Percentiles rank a stretch among this genome's conserved stretches.
Conservation (phyloP, 2,329 filamentous ascomycete species). For the Neofusicoccum parvum region DNA sequence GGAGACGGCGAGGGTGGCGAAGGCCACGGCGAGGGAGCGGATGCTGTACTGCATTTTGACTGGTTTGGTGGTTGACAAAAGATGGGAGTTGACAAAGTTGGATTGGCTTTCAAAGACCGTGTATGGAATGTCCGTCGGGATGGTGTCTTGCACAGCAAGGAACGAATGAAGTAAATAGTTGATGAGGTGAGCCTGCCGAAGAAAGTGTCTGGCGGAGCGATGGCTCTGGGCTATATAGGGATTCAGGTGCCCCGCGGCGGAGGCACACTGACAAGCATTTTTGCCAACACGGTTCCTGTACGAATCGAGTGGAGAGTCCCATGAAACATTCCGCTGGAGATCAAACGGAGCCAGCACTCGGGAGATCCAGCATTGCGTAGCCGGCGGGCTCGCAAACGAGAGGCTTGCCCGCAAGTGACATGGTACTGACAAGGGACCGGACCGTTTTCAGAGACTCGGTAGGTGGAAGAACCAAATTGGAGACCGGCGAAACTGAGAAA, state of each 20-base stretch:
- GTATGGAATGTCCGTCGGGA: constrained; percentile 4
- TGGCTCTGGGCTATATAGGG: neutral
- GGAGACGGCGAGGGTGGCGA: constrained; percentile 9
- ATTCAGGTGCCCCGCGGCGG: neutral
- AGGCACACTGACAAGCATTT: neutral
- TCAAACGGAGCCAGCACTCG: neutral
- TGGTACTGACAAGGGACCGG: neutral
- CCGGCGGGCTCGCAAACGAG: neutral
- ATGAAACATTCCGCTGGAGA: constrained; percentile 6
- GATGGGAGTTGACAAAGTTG: constrained; percentile 7
- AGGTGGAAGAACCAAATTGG: constrained; percentile 20
- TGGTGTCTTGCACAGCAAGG: constrained; percentile 20
- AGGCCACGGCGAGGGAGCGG: constrained; percentile 13
- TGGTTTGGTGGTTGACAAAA: neutral
- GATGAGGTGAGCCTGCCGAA: constrained; percentile 19
- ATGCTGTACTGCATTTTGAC: constrained; percentile 21
- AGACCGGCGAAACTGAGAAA: constrained; percentile 1
- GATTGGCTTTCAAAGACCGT: constrained; percentile 16
- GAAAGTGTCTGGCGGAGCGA: neutral
- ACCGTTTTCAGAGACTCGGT: neutral
- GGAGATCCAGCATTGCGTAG: constrained; percentile 2
- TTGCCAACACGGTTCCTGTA: neutral
- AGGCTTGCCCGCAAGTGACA: neutral
- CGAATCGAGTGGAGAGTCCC: neutral
- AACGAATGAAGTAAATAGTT: constrained; percentile 9